Evolutionary conservation across 148 eudicot genomes (phyloP).

Genomic region (Nyssa sinensis): DNA sequence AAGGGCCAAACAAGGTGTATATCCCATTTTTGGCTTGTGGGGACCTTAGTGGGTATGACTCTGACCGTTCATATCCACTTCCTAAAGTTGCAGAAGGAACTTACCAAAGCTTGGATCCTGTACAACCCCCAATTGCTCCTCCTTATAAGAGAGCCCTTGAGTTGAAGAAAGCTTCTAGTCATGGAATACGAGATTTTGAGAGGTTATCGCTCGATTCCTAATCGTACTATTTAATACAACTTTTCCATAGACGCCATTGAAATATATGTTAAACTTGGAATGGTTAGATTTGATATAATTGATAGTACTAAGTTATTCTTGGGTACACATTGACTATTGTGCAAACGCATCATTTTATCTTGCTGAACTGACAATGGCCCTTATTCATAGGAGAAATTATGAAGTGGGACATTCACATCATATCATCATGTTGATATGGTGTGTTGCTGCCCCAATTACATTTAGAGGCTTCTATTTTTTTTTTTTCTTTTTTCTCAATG

Average conservation of each 20-base stretch:
- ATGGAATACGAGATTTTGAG: constrained; percentile 51
- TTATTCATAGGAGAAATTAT: background rate
- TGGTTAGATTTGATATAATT: background rate
- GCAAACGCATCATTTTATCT: background rate
- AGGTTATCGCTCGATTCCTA: constrained; percentile 53
- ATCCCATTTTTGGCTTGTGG: constrained; percentile 99
- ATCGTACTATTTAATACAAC: background rate
- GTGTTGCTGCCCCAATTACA: too few relatives aligned
- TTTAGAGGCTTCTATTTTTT: too few relatives aligned
- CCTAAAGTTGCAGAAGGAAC: constrained; percentile 71
- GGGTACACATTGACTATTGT: too few relatives aligned
- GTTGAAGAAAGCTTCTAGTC: constrained; percentile 87
- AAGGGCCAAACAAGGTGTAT: constrained; percentile 78
- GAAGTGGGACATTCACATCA: too few relatives aligned
- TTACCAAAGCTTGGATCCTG: constrained; percentile 83
- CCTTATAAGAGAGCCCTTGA: constrained; percentile 95
- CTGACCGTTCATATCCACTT: constrained; percentile 92
- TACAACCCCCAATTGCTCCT: constrained; percentile 97
- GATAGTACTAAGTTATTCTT: too few relatives aligned
- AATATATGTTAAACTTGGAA: background rate
- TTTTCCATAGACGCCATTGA: background rate
- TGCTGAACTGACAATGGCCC: background rate
- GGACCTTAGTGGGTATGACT: constrained; percentile 90
- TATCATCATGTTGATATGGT: too few relatives aligned
- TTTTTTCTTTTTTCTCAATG: too few relatives aligned